These are phyloP conservation scores for Ceratonia siliqua DNA, from an alignment of 306 rosid genomes.

Conservation along the genomic window DNA sequence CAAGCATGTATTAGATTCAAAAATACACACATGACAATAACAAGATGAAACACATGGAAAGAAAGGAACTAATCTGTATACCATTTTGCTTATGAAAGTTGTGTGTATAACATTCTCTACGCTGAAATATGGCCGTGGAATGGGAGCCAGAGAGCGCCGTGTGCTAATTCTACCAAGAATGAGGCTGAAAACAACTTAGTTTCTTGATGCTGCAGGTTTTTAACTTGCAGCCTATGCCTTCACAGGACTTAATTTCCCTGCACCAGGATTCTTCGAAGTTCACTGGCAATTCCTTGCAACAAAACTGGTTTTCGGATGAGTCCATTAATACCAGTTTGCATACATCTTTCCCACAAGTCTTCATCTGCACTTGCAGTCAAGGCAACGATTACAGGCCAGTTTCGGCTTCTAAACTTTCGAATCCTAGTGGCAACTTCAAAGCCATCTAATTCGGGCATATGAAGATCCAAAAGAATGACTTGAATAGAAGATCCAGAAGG, in stretches of 20 bases:
- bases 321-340: slow-evolving; percentile 82
- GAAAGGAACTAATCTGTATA: slow-evolving; percentile 55
- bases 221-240: slow-evolving; percentile 37
- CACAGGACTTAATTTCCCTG: slow-evolving; percentile 65
- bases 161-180: slow-evolving; percentile 45
- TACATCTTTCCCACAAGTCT: slow-evolving; percentile 81
- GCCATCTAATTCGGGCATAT: slow-evolving; percentile 84
- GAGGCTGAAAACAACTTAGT: slow-evolving; percentile 35
- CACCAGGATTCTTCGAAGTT: slow-evolving; percentile 73
- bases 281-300: slow-evolving; percentile 79
- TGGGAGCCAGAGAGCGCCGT: slow-evolving; percentile 38
- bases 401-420: slow-evolving; percentile 74
- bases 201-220: slow-evolving; percentile 33
- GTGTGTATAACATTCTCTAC: slow-evolving; percentile 55
- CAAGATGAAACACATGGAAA: slow-evolving; percentile 19
- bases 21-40: slow-evolving; percentile 1
- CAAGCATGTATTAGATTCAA: slow-evolving; percentile 10
- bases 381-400: slow-evolving; percentile 82
- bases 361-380: slow-evolving; percentile 73
- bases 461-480: slow-evolving; percentile 81
- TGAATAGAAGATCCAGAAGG: slow-evolving; percentile 65
- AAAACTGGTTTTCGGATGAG: slow-evolving; percentile 77
- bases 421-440: slow-evolving; percentile 78
- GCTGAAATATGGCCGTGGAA: slow-evolving; percentile 40
- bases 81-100: slow-evolving; percentile 47